A percentile compares a stretch with the other conserved stretches of the same genome.
Evolutionary conservation across 169 alveolate species (phyloP).

Genomic region (Theileria orientalis): DNA sequence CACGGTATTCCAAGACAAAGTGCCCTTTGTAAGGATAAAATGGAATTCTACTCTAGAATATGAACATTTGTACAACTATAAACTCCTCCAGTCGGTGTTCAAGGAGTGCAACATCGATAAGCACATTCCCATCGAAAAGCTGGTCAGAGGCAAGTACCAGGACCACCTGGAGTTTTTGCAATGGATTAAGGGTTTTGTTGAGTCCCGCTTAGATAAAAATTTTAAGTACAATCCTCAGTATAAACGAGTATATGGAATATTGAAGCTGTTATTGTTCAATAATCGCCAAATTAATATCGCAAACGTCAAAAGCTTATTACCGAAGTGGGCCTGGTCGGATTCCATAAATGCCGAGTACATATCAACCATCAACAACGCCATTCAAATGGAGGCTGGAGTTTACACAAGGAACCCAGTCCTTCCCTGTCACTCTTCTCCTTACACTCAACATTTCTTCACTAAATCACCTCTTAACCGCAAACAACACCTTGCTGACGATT

Average conservation of each 20-base stretch:
- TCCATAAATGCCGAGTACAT: constrained; percentile 13
- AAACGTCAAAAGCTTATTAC: constrained; percentile 53
- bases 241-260: constrained; percentile 56
- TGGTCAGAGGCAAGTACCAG: constrained; percentile 90
- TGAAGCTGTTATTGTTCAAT: constrained; percentile 38
- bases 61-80: constrained; percentile 92
- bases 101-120: constrained; percentile 85
- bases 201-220: constrained; percentile 78
- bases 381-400: background rate
- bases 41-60: constrained; percentile 95
- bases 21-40: constrained; percentile 85
- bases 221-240: constrained; percentile 65
- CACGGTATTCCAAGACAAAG: constrained; percentile 86
- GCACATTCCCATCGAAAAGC: constrained; percentile 89
- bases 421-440: background rate
- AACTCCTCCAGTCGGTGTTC: constrained; percentile 91
- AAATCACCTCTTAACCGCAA: background rate
- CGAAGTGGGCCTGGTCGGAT: constrained; percentile 31
- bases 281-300: constrained; percentile 55
- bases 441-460: constrained; percentile 6
- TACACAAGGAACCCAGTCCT: background rate
- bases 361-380: background rate
- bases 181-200: constrained; percentile 95
- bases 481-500: background rate
- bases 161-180: constrained; percentile 96